Base-by-base conservation (phyloP, 306 rosid genomes). In the Dalbergia cochinchinensis region DNA sequence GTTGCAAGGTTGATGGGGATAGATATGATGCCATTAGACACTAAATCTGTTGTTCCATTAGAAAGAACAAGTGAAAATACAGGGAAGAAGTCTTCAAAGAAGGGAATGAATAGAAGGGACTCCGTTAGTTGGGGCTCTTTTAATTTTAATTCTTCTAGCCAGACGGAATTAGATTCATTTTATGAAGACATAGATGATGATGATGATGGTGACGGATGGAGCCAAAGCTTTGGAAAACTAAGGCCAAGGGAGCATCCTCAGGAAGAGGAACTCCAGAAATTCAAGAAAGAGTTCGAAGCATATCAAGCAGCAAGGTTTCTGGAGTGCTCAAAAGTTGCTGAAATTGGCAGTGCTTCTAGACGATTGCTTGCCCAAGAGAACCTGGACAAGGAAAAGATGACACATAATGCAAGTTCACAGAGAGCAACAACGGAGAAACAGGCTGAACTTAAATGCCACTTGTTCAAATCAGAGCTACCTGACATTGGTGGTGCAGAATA, bases 1-100 rank as follows among this genome's bases (percentile, higher is more conserved):
- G 99, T 96, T 79, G 99, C 99, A 53, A 91, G 98, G 81, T 91
- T 96, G 85, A 96, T 96, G 99, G 99, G 99, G 57, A 82, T 96
- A 86, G 99, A 93, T 79, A 77, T 65, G 82, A 73, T 88, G 85
- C 91, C 97, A 44, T 71, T 35, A 54, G 94, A 88, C 57, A 76
- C 84, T 57, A 93, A 88, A 76, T 69, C 85, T 69, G 83, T 70
- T 65, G 81, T 74, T 91, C 86, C 86, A 73, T 88, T 87, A 65
- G 80, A 87, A 78, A 86, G 76, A 83, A 80, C 65, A 47, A 78
- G 51, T 48, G 91, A 86, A 69, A 77, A 62, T 35, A 65, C 11
- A 45, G 92, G 88, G 83, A 81, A 51, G 26, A 91, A 82, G 78
- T 78, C 76, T 73, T 83, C 88, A 45, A 90, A 82, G 79, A 91